A percentile compares a stretch with the other conserved stretches of the same genome.
Evolutionary conservation across 495 filamentous ascomycete species (phyloP).

Genomic region (Tetracladium marchalianum): DNA sequence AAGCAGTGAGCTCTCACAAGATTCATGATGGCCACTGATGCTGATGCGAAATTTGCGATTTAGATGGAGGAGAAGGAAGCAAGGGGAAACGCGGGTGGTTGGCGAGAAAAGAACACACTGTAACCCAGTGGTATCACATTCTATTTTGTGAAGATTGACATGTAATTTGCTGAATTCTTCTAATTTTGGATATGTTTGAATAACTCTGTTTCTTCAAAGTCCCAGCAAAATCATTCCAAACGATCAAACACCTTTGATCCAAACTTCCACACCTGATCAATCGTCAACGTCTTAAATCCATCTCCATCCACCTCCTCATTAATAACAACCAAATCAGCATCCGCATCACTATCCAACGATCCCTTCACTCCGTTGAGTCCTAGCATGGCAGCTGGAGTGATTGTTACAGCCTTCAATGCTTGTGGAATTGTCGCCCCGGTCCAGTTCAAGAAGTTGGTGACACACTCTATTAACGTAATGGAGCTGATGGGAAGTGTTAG

Average conservation of each 20-base stretch:
- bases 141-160: no score
- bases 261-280: slow-evolving; percentile 75
- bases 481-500: slow-evolving; percentile 31
- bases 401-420: slow-evolving; percentile 60
- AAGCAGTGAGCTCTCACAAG: no score
- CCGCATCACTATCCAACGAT: slow-evolving; percentile 52
- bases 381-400: slow-evolving; percentile 64
- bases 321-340: slow-evolving; percentile 72
- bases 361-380: slow-evolving; percentile 60
- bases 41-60: no score
- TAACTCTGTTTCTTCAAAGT: no score
- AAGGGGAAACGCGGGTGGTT: no score
- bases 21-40: no score
- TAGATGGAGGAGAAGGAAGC: no score
- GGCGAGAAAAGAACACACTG: no score
- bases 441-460: slow-evolving; percentile 72
- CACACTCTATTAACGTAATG: slow-evolving; percentile 66
- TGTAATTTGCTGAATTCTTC: no score
- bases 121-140: no score
- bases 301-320: slow-evolving; percentile 37
- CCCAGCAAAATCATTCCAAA: background rate
- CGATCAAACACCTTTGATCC: slow-evolving; percentile 28
- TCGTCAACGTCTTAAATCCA: slow-evolving; percentile 39
- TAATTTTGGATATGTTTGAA: no score
- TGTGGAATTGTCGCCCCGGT: slow-evolving; percentile 50